Base-by-base conservation (phyloP, 2,329 filamentous ascomycete species). In the Rachicladosporium sp. region DNA sequence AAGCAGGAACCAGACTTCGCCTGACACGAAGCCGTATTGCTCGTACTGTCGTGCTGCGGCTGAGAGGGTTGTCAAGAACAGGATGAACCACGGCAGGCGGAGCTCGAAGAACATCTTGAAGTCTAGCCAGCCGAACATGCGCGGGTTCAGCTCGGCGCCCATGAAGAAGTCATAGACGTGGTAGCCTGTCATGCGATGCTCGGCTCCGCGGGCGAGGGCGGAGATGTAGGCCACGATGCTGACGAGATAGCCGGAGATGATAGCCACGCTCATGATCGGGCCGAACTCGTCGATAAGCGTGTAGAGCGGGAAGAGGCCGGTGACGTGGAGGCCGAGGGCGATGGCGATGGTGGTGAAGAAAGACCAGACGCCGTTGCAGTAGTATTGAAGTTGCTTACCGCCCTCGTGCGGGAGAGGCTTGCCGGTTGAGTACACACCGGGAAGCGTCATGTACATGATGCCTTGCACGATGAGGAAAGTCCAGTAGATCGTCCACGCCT, bases 31-130 rank as follows among this genome's bases (percentile, higher is more conserved):
- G 40, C 87, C 87, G 53, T 89, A 87, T 29, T 71, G 64, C 61
- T 94, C 86, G 53, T 85, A 86, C 61, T 94, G 88, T 46, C 83
- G 78, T 33, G 82, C 77, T 31, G 84, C 85, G 8, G 85, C 75
- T 31, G 80, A 85, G 44, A 82, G 71, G 42, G 79, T 80, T 33
- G 89, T 70, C 43, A 89, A 75, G 55, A 93, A 80, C 33, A 94
- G 73, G 49, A 93, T 88, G 64, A 80, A 94, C 87, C 87, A 94
- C 31, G 87, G 87, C 48, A 94, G 74, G 50, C 87, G 81, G 45
- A 94, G 86, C 61, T 94, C 87, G 55, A 86, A 91, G 66, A 94
- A 94, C 85, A 93, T 91, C 67, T 93, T 93, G 67, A 91, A 85
- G 63, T 93, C 85, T 37, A 93, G 65, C 50, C 85, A 79, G 41